phyloP scores from a whole-genome alignment of 176 grass and related monocot species.

The Cenchrus purpureus region DNA sequence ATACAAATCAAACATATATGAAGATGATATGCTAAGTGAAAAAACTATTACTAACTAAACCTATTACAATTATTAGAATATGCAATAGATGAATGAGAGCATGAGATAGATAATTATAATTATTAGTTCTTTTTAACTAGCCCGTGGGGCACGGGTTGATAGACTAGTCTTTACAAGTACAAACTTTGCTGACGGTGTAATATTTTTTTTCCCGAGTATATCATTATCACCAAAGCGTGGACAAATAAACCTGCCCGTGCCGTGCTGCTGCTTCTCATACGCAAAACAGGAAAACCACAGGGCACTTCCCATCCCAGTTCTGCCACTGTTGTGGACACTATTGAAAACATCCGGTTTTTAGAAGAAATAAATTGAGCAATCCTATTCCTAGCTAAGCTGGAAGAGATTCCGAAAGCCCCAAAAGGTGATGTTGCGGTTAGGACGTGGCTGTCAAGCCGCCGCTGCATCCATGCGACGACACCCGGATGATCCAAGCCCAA shows the following conservation, averaged over 20 bases:
- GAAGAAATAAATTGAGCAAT: background rate
- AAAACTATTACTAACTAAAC: no score
- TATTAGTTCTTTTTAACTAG: no score
- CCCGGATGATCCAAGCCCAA: constrained; percentile 45
- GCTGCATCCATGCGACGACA: constrained; percentile 36
- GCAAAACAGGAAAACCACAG: constrained; percentile 11
- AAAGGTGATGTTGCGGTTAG: constrained; percentile 20
- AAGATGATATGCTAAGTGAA: no score
- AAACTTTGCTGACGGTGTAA: constrained; percentile 26
- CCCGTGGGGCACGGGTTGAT: no score
- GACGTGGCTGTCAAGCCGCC: constrained; percentile 15
- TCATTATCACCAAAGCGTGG: constrained; percentile 30
- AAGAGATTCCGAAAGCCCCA: background rate
- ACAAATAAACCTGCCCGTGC: constrained; percentile 7
- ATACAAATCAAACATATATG: no score
- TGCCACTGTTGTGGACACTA: no score
- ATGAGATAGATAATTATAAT: no score
- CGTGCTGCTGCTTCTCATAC: constrained; percentile 2
- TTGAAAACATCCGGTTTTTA: no score
- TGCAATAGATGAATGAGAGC: no score
- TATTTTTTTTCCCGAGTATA: background rate
- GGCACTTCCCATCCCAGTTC: no score
- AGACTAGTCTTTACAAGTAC: background rate
- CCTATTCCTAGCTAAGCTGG: background rate
- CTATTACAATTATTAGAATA: no score